Evolutionary conservation across 495 filamentous ascomycete genomes (phyloP), one percentile per base, ranked within the genome.

Genomic region (Cenococcum geophilum): DNA sequence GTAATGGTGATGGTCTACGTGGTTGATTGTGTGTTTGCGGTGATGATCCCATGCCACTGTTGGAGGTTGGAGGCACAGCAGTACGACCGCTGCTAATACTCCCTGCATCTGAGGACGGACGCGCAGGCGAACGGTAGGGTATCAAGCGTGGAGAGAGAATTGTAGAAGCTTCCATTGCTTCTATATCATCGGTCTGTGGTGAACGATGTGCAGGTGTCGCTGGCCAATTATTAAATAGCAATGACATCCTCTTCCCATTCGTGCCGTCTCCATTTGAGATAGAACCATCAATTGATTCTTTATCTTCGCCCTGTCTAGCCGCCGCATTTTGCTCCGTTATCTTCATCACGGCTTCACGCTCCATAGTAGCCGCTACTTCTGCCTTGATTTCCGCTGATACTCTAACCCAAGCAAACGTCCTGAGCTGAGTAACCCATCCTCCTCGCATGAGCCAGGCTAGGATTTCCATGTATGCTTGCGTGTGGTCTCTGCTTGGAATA

Each of bases 371-470:
- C 23, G 83, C 79, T 18, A 87, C 84, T 59, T 80, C 79, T 60
- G 80, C 81, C 51, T 83, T 72, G 63, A 87, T 83, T 63, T 84
- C 79, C 32, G 82, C 78, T 73, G 80, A 80, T 34, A 86, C 80
- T 36, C 71, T 82, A 58, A 97, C 82, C 77, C 92, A 91, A 2
- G 87, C 89, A 68, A 92, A 97, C 14, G 88, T 89, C 57, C 92
- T 84, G 1, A 98, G 79, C 71, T 95, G 91, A 1, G 87, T 93
- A 0, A 95, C 92, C 87, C 92, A 96, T 25, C 91, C 90, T 57
- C 89, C 87, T 55, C 91, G 86, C 70, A 97, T 81, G 20, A 97
- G 78, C 90, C 92, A 98, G 12, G 89, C 91, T 5, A 98, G 77
- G 69, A 97, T 96, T 14, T 88, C 79, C 65, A 97, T 84, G 73